These are phyloP conservation scores for Elongisporangium prolatum DNA, from an alignment of 352 stramenopile species.

Conservation along the genomic window DNA sequence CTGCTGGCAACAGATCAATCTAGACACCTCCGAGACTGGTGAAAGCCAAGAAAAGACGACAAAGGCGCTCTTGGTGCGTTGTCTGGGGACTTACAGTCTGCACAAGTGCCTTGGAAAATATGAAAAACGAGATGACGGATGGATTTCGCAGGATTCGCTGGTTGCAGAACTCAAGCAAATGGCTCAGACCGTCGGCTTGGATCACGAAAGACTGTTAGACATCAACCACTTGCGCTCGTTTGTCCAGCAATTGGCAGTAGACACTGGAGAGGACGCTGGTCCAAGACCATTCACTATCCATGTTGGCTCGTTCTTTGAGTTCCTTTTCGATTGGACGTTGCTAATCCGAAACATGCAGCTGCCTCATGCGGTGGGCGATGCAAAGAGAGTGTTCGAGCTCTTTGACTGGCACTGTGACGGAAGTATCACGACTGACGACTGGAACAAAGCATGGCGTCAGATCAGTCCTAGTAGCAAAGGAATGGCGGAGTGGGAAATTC, in stretches of 20 bases:
- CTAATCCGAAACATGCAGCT: constrained; percentile 21
- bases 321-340: constrained; percentile 37
- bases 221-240: neutral
- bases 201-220: neutral
- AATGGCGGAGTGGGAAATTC: constrained; percentile 36
- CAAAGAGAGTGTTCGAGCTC: constrained; percentile 35
- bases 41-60: neutral
- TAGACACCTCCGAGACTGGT: neutral
- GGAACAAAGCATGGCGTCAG: constrained; percentile 38
- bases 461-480: constrained; percentile 6
- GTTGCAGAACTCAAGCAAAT: constrained; percentile 8
- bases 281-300: constrained; percentile 15
- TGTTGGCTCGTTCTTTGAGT: constrained; percentile 34
- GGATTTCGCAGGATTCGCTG: constrained; percentile 9
- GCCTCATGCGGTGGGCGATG: constrained; percentile 30
- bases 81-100: neutral
- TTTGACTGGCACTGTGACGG: constrained; percentile 45
- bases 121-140: neutral
- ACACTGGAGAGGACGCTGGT: neutral
- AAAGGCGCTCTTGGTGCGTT: neutral
- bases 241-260: constrained; percentile 5
- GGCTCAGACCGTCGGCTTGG: neutral
- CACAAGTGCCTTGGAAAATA: neutral
- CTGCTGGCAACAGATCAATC: constrained; percentile 13
- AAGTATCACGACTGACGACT: constrained; percentile 33